Base-by-base conservation (phyloP, 345 rosid genomes). In the Raphanus sativus region DNA sequence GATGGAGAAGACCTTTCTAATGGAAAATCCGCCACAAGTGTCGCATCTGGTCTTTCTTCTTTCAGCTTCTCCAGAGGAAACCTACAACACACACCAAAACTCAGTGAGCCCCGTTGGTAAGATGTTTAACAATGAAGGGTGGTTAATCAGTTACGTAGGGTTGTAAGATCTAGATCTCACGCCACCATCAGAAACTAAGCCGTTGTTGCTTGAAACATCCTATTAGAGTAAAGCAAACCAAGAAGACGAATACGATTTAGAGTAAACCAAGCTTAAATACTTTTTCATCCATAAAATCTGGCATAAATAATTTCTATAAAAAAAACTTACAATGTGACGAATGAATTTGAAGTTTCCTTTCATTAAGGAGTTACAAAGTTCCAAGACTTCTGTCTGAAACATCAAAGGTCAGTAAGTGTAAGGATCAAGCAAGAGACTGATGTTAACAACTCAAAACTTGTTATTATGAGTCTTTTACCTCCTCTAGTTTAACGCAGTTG, bases 161-260 rank as follows among this genome's bases (percentile, higher is more conserved):
- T 70, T 58, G 77, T 78, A 85, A 73, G 88, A 86, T 85, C 91
- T 86, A 73, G 88, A 86, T 85, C 91, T 86, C 83, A 86, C 83
- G 76, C 87, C 90, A 48, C 81, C 81, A 45, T 84, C 87, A 59
- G 90, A 84, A 75, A 87, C 88, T 86, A 91, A 83, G 26, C 94
- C 91, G 66, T 83, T 88, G 81, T 90, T 87, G 70, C 85, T 91
- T 64, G 98, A 93, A 78, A 93, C 76, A 78, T 93, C 97, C 97
- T 93, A 75, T 42, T 10, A 42, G 38, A 70, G 60, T 64, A 21
- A 36, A 58, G 54, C 48, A 42, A 66, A 67, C 36, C 64, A 67
- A 67, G 32, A 66, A 75, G 75, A 38, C 0, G 11, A 21, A 21
- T 21, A 34, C 11, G 12, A 9, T 38, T 38, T 7, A 38, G 11